Evolutionary conservation across 129 eudicot species (phyloP).

Genomic region (Pittosporum tobira): DNA sequence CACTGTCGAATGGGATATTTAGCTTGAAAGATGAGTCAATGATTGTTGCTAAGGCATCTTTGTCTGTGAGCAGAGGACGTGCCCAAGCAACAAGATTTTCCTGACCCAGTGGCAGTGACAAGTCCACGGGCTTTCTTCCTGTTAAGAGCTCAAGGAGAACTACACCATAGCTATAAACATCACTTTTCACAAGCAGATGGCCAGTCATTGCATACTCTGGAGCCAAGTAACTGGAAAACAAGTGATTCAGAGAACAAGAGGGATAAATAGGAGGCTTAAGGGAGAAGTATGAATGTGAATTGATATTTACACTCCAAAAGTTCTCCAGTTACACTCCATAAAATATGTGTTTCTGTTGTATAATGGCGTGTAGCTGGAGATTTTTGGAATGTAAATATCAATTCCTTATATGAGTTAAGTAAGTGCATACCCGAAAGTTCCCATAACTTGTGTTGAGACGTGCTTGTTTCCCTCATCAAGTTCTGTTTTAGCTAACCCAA

Average conservation of each 20-base stretch:
- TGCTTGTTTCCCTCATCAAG: slow-evolving; percentile 67
- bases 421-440: slow-evolving; percentile 78
- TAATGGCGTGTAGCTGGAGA: no score
- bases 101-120: slow-evolving; percentile 88
- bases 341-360: no score
- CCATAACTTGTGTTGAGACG: slow-evolving; percentile 95
- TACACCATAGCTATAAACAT: slow-evolving; percentile 97
- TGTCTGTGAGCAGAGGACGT: slow-evolving; percentile 68
- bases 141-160: slow-evolving; percentile 93
- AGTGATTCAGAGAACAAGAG: neutral
- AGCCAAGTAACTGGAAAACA: slow-evolving; percentile 62
- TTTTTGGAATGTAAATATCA: neutral
- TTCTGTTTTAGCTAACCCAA: slow-evolving; percentile 90
- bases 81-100: slow-evolving; percentile 96
- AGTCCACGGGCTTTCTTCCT: slow-evolving; percentile 88
- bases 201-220: slow-evolving; percentile 99
- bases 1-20: slow-evolving; percentile 47
- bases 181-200: slow-evolving; percentile 91
- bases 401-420: neutral
- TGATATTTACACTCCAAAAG: no score
- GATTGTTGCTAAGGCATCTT: slow-evolving; percentile 50
- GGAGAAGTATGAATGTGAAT: no score
- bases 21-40: slow-evolving; percentile 47
- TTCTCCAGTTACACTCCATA: no score
- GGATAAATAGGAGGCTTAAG: neutral